phyloP scores from a whole-genome alignment of 2,329 filamentous ascomycete species.

The Xylaria arbuscula region DNA sequence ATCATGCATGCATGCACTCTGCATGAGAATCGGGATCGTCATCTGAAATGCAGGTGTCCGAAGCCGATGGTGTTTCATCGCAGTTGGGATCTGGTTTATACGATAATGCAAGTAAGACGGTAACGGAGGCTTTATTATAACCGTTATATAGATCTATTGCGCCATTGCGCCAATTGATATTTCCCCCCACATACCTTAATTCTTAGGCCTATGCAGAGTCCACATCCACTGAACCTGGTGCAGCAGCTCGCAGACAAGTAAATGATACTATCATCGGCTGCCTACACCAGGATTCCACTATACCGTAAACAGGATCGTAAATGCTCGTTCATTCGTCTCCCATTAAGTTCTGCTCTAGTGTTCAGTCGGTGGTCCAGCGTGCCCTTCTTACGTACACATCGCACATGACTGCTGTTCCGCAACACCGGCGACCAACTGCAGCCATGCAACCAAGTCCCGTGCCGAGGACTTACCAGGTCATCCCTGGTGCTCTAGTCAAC shows the following conservation, averaged over 20 bases:
- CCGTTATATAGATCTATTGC: not conserved
- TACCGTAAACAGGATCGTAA: not conserved
- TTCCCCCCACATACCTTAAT: not conserved
- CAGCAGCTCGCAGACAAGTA: too few species aligned
- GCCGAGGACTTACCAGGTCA: slow-evolving; percentile 63
- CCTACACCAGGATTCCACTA: slow-evolving; percentile 3
- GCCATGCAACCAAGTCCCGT: slow-evolving; percentile 47
- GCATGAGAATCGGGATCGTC: slow-evolving; percentile 26
- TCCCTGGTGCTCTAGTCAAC: slow-evolving; percentile 72
- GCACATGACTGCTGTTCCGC: not conserved
- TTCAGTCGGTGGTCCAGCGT: not conserved
- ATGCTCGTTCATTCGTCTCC: not conserved
- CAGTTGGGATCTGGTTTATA: not conserved
- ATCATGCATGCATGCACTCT: slow-evolving; percentile 28
- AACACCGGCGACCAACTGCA: not conserved
- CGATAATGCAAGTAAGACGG: not conserved
- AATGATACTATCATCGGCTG: too few species aligned
- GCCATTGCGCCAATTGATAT: not conserved
- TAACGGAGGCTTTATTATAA: not conserved
- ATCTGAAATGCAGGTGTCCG: slow-evolving; percentile 19
- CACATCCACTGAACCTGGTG: too few species aligned
- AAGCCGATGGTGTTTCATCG: slow-evolving; percentile 3
- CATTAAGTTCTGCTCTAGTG: not conserved
- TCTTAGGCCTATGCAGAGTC: too few species aligned
- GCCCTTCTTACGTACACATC: not conserved